These are phyloP conservation scores for Geotrichum bryndzae DNA, from an alignment of 1,139 yeast species.

Conservation along the genomic window DNA sequence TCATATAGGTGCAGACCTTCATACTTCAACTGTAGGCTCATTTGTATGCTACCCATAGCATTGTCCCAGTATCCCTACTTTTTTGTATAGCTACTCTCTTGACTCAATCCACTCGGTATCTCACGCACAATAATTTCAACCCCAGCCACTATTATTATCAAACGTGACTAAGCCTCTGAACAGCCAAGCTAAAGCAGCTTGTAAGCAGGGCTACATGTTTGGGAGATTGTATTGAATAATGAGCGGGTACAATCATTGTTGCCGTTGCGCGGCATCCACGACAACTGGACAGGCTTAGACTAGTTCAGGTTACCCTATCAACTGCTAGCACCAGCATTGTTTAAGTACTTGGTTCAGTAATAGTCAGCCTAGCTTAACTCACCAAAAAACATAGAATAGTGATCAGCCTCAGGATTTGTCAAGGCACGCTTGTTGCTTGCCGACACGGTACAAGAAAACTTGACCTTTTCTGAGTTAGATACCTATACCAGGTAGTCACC, in stretches of 20 bases:
- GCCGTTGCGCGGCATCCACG: constrained; percentile 7
- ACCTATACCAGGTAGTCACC: constrained; percentile 51
- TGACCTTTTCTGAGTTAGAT: constrained; percentile 41
- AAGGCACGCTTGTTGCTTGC: constrained; percentile 45
- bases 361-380: constrained; percentile 91
- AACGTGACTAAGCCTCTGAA: constrained; percentile 34
- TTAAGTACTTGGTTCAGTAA: constrained; percentile 81
- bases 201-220: constrained; percentile 28
- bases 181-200: constrained; percentile 29
- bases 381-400: constrained; percentile 61
- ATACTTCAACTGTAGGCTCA: constrained; percentile 28
- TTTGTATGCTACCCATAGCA: constrained; percentile 31
- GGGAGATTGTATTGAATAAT: constrained; percentile 28
- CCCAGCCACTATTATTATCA: constrained; percentile 32
- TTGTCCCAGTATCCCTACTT: constrained; percentile 28
- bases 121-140: constrained; percentile 37
- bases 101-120: constrained; percentile 32
- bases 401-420: constrained; percentile 50
- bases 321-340: constrained; percentile 80
- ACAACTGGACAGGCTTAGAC: constrained; percentile 9
- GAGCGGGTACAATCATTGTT: constrained; percentile 30
- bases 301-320: constrained; percentile 51
- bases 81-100: constrained; percentile 35
- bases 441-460: constrained; percentile 39
- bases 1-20: constrained; percentile 25